These are phyloP conservation scores for Bruguiera hainesii DNA, from an alignment of 441 rosid genomes.

Conservation along the genomic window DNA sequence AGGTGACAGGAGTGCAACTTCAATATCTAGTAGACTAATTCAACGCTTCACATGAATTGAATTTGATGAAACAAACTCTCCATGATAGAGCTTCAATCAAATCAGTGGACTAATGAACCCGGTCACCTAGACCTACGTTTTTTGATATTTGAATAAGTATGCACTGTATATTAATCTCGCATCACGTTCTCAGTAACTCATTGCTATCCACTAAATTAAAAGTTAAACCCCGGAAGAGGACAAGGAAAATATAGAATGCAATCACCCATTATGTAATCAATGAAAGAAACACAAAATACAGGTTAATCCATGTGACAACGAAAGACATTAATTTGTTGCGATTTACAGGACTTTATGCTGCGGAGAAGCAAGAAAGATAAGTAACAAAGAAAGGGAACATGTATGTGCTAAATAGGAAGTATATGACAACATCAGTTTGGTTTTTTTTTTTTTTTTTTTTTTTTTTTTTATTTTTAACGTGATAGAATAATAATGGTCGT, in stretches of 20 bases:
- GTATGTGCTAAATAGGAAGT: too few species aligned
- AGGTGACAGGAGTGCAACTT: too few species aligned
- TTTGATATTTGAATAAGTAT: not conserved
- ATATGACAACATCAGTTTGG: too few species aligned
- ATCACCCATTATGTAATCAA: too few species aligned
- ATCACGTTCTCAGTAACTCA: slow-evolving; percentile 17
- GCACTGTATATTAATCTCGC: not conserved
- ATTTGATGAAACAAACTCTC: not conserved
- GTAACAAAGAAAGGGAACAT: not conserved
- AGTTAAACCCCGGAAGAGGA: not conserved
- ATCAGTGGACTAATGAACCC: not conserved
- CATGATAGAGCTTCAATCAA: not conserved
- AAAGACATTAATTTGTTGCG: not conserved
- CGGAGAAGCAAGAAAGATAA: not conserved
- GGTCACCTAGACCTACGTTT: slow-evolving; percentile 1
- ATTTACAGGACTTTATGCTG: not conserved
- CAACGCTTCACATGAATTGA: slow-evolving; percentile 10
- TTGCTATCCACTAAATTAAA: not conserved
- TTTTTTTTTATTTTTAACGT: too few species aligned
- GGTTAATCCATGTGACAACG: too few species aligned
- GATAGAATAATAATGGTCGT: too few species aligned
- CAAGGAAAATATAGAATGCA: too few species aligned
- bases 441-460: too few species aligned
- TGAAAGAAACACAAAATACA: too few species aligned
- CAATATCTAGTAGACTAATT: slow-evolving; percentile 8